A percentile compares a stretch with the other conserved stretches of the same genome.
These are phyloP conservation scores for Acanthamoeba healyi DNA, from an alignment of 208 protist genomes.

Conservation along the genomic window DNA sequence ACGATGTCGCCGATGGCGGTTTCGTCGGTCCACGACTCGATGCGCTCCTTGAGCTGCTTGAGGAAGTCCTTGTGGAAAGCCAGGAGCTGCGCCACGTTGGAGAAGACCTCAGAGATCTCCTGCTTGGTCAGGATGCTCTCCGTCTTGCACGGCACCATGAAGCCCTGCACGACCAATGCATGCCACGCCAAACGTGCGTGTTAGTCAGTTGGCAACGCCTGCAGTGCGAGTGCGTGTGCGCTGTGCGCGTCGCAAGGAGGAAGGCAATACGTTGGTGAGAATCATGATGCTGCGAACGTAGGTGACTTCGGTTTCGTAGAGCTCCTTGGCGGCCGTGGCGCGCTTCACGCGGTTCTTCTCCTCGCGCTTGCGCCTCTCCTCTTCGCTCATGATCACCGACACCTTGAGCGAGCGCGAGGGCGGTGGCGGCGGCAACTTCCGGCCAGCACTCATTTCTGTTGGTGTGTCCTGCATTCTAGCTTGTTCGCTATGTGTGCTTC, in stretches of 20 bases:
- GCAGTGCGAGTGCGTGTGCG: neutral
- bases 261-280: slow-evolving; percentile 13
- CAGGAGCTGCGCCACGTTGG: slow-evolving; percentile 31
- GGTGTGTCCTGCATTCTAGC: neutral
- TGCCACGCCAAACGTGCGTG: neutral
- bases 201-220: neutral
- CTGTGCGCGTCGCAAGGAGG: too few relatives aligned
- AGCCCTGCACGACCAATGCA: neutral
- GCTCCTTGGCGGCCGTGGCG: slow-evolving; percentile 33
- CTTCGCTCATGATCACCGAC: neutral
- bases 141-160: slow-evolving; percentile 9
- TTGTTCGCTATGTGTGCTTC: neutral
- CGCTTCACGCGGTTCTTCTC: slow-evolving; percentile 22
- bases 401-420: neutral
- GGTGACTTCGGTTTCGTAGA: slow-evolving; percentile 60
- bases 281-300: slow-evolving; percentile 61
- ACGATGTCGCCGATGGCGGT: slow-evolving; percentile 34
- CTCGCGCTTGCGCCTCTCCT: slow-evolving; percentile 32
- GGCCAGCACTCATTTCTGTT: neutral
- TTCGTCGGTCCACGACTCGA: neutral
- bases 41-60: slow-evolving; percentile 51
- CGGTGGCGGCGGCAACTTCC: neutral
- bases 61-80: slow-evolving; percentile 48
- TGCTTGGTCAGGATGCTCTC: slow-evolving; percentile 18
- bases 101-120: slow-evolving; percentile 17